Evolutionary conservation across 2,329 filamentous ascomycete genomes (phyloP).

Genomic region (Verticillium isaacii): DNA sequence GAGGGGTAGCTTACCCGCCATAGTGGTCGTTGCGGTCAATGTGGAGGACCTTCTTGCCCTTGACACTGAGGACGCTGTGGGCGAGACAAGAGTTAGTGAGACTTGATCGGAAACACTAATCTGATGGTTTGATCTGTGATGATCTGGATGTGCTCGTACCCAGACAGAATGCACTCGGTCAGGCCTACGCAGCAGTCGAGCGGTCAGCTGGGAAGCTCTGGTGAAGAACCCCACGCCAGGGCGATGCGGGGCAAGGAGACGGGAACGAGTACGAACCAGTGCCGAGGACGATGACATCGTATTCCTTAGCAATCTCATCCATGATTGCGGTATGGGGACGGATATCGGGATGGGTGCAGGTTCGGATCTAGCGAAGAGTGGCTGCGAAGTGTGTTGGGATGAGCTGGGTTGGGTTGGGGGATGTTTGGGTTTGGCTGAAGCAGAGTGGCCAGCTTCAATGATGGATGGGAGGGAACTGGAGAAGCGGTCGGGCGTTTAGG

Average conservation of each 20-base stretch:
- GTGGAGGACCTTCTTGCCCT: conserved; percentile 98
- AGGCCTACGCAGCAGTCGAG: conserved; percentile 54
- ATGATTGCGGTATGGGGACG: conserved; percentile 46
- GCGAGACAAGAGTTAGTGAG: conserved; percentile 3
- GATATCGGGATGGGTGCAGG: background rate
- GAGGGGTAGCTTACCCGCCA: conserved; percentile 66
- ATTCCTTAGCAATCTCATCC: conserved; percentile 98
- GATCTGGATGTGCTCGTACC: conserved; percentile 50
- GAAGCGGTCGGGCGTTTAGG: background rate
- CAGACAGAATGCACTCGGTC: conserved; percentile 98
- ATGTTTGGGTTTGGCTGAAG: background rate
- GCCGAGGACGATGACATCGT: conserved; percentile 97
- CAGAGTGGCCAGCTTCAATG: background rate
- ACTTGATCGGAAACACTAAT: background rate
- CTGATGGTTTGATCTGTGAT: background rate
- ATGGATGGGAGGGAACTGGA: background rate
- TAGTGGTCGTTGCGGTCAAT: conserved; percentile 99
- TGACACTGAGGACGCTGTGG: conserved; percentile 84
- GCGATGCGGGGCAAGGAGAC: conserved; percentile 18
- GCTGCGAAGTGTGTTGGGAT: background rate
- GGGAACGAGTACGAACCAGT: conserved; percentile 63
- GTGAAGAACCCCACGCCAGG: conserved; percentile 10
- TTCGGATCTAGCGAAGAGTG: background rate
- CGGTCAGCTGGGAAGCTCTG: conserved; percentile 4
- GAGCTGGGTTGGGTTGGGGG: background rate